Base-by-base conservation (phyloP, 169 alveolate species). In the Theileria orientalis region DNA sequence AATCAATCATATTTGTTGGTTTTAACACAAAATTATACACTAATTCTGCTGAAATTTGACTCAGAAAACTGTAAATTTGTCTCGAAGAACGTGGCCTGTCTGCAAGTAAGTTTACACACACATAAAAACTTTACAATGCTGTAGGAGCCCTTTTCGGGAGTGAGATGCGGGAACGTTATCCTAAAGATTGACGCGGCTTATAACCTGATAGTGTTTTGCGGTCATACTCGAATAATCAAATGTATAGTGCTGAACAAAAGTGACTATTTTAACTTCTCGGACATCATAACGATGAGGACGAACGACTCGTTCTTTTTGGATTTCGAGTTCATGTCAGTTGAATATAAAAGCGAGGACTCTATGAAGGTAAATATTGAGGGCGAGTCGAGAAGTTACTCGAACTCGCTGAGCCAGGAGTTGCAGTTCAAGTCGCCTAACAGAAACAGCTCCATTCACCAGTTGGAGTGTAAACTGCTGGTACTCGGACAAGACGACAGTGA, bases 201-300 rank as follows among this genome's bases (percentile, higher is more conserved):
- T 64, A 57, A 82, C 37, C 64, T 74, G 16, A 64, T 82, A 25
- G 41, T 73, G 13, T 73, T 82, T 42, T 73, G 72, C 33, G 89
- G 89, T 21, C 68, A 59, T 41, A 61, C 51, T 51, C 62, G 76
- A 40, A 59, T 66, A 16, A 35, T 82, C 23, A 82, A 82, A 33
- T 82, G 84, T 32, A 33, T 82, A 35, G 64, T 82, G 9, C 80
- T 82, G 52, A 67, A 74, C 66, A 49, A 42, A 25, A 42, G 47
- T 16, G 32, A 82, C 46, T 82, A 82, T 46, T 82, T 82, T 47
- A 35, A 72, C 80, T 42, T 82, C 52, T 41, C 37, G 32, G 71
- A 82, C 27, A 73, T 82, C 13, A 44, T 82, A 8, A 82, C 83
- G 9, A 46, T 82, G 73, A 60, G 89, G 35, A 82, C 89, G 3